Conservation (phyloP, 2,329 filamentous ascomycete species). For the Fusarium metavorans region DNA sequence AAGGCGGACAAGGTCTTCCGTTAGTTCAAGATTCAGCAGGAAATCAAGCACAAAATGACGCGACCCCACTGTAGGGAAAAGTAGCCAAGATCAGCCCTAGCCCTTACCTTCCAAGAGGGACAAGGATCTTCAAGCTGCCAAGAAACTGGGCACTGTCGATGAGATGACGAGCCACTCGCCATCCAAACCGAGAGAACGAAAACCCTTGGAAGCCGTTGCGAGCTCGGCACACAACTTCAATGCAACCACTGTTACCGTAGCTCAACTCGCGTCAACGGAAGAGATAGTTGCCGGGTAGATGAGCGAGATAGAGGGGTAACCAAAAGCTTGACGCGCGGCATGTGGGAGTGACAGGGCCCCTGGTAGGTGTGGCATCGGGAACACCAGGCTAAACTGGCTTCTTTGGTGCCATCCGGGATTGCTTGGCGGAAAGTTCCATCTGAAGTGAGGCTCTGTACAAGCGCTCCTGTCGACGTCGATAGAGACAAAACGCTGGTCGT, state of each 20-base stretch:
- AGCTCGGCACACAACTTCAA: background rate
- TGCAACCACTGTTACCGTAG: background rate
- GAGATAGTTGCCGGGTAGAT: background rate
- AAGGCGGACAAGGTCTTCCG: background rate
- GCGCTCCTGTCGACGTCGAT: background rate
- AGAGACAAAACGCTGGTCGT: background rate
- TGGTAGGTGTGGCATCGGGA: background rate
- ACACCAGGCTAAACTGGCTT: background rate
- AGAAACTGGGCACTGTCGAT: background rate
- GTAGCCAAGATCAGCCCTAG: background rate
- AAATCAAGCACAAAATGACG: background rate
- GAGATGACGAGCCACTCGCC: background rate
- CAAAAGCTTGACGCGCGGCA: background rate
- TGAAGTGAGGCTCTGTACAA: background rate
- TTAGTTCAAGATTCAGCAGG: background rate
- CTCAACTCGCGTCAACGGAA: background rate
- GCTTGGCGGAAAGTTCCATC: background rate
- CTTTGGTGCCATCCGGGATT: background rate
- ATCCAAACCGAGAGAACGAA: background rate
- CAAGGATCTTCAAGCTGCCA: background rate
- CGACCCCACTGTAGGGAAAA: background rate
- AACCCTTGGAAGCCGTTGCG: background rate
- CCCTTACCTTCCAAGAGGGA: background rate
- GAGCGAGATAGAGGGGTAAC: background rate
- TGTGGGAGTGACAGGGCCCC: background rate